A percentile compares a stretch with the other conserved stretches of the same genome.
phyloP scores from a whole-genome alignment of 2,329 filamentous ascomycete species.

The Tolypocladium tundrense region DNA sequence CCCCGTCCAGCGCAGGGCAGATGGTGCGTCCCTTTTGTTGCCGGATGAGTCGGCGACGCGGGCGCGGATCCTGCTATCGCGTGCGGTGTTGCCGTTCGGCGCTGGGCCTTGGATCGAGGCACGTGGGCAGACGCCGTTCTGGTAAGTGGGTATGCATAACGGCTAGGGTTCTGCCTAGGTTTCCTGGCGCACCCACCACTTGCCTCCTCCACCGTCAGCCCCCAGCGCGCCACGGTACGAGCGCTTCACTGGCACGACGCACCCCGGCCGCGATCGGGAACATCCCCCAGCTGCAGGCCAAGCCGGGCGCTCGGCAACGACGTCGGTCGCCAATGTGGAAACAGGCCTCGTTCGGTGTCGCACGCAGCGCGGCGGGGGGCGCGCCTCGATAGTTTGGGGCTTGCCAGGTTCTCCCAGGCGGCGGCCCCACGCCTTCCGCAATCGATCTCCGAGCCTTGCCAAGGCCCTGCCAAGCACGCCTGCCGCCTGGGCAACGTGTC shows the following conservation, averaged over 20 bases:
- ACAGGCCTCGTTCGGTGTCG: not conserved
- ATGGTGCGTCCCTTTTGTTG: not conserved
- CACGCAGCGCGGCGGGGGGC: not conserved
- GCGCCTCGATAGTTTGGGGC: not conserved
- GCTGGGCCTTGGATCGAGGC: not conserved
- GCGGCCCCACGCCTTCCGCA: not conserved
- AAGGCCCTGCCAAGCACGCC: not conserved
- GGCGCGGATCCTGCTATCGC: not conserved
- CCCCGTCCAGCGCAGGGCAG: not conserved
- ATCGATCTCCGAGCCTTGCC: not conserved
- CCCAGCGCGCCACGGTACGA: not conserved
- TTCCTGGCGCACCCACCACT: too few species aligned
- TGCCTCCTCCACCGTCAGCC: too few species aligned
- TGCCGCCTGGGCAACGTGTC: not conserved
- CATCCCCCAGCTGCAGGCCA: not conserved
- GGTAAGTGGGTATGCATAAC: not conserved
- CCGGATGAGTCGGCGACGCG: not conserved
- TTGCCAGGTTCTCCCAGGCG: not conserved
- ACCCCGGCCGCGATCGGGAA: not conserved
- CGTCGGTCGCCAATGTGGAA: not conserved
- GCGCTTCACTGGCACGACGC: not conserved
- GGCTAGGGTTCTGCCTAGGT: not conserved
- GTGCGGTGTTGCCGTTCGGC: not conserved
- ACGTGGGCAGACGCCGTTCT: not conserved
- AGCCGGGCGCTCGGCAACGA: not conserved